phyloP scores from a whole-genome alignment of 2,329 filamentous ascomycete genomes.

The Venturia asperata region DNA sequence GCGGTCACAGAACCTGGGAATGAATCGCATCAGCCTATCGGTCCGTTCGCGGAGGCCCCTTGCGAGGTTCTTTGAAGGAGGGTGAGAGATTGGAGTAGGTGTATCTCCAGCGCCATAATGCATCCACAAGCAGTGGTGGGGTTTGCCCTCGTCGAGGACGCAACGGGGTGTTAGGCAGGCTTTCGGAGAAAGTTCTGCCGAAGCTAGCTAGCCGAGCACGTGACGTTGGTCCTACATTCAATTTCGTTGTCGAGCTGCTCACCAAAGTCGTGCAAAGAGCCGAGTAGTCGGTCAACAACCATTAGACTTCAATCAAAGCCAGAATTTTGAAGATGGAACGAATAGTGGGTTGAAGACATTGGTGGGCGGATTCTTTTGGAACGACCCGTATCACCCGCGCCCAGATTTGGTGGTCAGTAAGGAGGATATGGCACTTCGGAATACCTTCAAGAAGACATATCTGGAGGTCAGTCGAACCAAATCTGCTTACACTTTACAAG shows the following conservation, averaged over 20 bases:
- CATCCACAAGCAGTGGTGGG: not conserved
- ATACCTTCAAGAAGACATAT: not conserved
- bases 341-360: constrained; percentile 36
- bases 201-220: not conserved
- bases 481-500: not conserved
- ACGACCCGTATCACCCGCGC: constrained; percentile 47
- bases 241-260: too few relatives aligned
- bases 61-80: constrained; percentile 3
- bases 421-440: not conserved
- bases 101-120: constrained; percentile 11
- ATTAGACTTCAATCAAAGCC: constrained; percentile 54
- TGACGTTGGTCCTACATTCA: not conserved
- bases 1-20: constrained; percentile 6
- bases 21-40: constrained; percentile 2
- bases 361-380: constrained; percentile 40
- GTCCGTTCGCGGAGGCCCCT: not conserved
- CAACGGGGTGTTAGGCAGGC: not conserved
- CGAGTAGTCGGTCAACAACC: too few relatives aligned
- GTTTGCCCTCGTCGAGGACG: not conserved
- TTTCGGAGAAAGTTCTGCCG: not conserved
- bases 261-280: too few relatives aligned
- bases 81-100: not conserved
- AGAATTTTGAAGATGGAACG: constrained; percentile 42
- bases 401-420: constrained; percentile 25
- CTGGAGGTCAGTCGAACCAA: not conserved